A percentile compares a stretch with the other conserved stretches of the same genome.
Evolutionary conservation across 2,329 filamentous ascomycete species (phyloP).

Genomic region (Xylariaceae sp.): DNA sequence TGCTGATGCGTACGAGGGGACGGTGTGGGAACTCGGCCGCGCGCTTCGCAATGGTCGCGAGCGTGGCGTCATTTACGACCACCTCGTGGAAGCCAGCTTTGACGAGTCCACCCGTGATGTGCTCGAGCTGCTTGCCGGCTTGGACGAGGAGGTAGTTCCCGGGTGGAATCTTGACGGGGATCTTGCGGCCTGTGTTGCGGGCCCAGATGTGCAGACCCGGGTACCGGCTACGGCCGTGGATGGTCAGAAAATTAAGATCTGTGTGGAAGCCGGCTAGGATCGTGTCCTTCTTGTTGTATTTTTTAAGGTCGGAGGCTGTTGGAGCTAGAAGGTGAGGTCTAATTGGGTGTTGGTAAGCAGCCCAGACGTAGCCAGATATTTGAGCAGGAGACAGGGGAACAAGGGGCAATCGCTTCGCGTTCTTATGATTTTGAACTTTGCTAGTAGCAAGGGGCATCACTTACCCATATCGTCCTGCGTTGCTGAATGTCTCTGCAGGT

Average conservation of each 20-base stretch:
- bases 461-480: constrained; percentile 54
- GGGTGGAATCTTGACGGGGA: constrained; percentile 54
- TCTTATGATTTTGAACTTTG: constrained; percentile 1
- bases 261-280: constrained; percentile 62
- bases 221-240: constrained; percentile 59
- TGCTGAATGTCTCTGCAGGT: constrained; percentile 48
- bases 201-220: constrained; percentile 61
- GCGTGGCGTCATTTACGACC: constrained; percentile 51
- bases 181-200: constrained; percentile 56
- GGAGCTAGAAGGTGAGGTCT: constrained; percentile 60
- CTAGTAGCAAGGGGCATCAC: constrained; percentile 6
- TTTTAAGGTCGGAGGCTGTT: constrained; percentile 54
- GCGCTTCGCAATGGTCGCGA: constrained; percentile 44
- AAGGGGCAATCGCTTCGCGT: neutral
- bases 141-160: constrained; percentile 58
- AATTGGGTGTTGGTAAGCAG: neutral
- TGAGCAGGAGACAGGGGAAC: neutral
- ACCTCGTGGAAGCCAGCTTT: constrained; percentile 62
- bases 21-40: constrained; percentile 41
- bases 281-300: constrained; percentile 51
- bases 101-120: constrained; percentile 56
- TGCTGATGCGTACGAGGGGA: constrained; percentile 54
- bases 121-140: constrained; percentile 60
- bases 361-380: neutral
- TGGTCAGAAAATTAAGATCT: constrained; percentile 61